These are phyloP conservation scores for Cutaneotrichosporon mucoides DNA, from an alignment of 1,284 basidiomycete genomes.

Conservation along the genomic window DNA sequence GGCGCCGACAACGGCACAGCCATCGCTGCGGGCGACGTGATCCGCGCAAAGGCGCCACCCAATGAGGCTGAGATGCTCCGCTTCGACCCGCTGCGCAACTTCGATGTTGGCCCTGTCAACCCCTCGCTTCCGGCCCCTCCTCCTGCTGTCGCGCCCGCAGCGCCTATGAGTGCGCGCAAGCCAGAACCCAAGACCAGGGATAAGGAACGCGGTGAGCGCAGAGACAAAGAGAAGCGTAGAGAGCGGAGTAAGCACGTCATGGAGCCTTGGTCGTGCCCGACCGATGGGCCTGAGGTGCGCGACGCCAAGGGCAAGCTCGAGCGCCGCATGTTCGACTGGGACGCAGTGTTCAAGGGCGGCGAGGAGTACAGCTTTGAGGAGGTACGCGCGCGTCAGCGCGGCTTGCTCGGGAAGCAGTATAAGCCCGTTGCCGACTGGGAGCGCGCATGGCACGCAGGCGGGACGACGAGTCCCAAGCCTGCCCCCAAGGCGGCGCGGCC, in stretches of 20 bases:
- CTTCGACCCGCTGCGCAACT: slow-evolving; percentile 58
- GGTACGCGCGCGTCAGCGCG: slow-evolving; percentile 44
- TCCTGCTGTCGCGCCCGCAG: slow-evolving; percentile 21
- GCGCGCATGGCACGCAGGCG: slow-evolving; percentile 42
- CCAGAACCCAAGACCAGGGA: slow-evolving; percentile 8
- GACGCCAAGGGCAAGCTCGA: slow-evolving; percentile 44
- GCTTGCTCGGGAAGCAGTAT: slow-evolving; percentile 43
- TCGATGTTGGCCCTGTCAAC: slow-evolving; percentile 32
- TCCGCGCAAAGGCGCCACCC: slow-evolving; percentile 30
- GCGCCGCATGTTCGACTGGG: slow-evolving; percentile 48
- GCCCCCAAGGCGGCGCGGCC: slow-evolving; percentile 47
- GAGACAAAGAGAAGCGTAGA: slow-evolving; percentile 11
- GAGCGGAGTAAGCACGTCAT: slow-evolving; percentile 18
- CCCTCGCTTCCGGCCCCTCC: slow-evolving; percentile 22
- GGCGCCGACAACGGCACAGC: slow-evolving; percentile 22
- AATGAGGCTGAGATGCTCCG: slow-evolving; percentile 54
- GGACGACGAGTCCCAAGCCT: slow-evolving; percentile 39
- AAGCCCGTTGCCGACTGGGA: slow-evolving; percentile 46
- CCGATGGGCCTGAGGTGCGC: slow-evolving; percentile 38
- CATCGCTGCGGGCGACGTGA: slow-evolving; percentile 7
- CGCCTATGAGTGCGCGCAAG: slow-evolving; percentile 34
- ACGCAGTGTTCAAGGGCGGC: slow-evolving; percentile 42
- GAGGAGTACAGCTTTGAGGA: slow-evolving; percentile 51
- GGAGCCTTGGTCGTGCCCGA: slow-evolving; percentile 41
- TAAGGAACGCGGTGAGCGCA: neutral